Evolutionary conservation across 106 monocot species (phyloP), one percentile per base, ranked within the genome.

Genomic region (Hemerocallis citrina): DNA sequence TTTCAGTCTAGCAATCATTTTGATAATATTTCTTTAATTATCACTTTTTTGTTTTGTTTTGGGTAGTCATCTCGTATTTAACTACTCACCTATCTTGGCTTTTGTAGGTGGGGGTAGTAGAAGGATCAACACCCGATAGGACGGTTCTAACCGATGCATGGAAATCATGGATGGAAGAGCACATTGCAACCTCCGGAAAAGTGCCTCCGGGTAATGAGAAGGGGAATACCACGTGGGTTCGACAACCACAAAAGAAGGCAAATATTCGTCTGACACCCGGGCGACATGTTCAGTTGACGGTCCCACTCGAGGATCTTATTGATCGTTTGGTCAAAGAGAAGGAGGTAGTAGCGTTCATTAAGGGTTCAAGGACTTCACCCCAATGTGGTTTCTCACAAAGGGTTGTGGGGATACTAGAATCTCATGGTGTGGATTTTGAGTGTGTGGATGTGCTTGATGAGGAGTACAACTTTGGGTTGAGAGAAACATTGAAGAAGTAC

Each of bases 131-230:
- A 39, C 74, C 81, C 22, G 90, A 96, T 70, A 71, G 79, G 16
- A 64, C 68, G 1, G 69, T 64, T 65, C 63, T 96, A 16, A 86
- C 86, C 2, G 50, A 72, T 4, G 90, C 91, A 14, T 96, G 95
- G 95, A 96, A 96, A 64, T 79, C 95, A 56, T 96, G 95, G 95
- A 76, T 96, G 71, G 78, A 96, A 77, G 95, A 96, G 59, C 84
- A 96, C 66, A 71, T 96, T 20, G 50, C 78, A 28, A 61, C 64
- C n/a, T 87, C 63, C 2, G 95, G 95, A 3, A 75, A 78, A 64
- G 62, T 85, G 8, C 95, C 95, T 19, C 81, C 95, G 6, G 95
- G 95, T 20, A 96, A 96, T 59, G 74, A 80, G 52, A 61, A 74
- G 6, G 90, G 84, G 44, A 91, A 96, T 55, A 67, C 56, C 56